Base-by-base conservation (phyloP, 805 yeast species). In the Schwanniomyces sp. region DNA sequence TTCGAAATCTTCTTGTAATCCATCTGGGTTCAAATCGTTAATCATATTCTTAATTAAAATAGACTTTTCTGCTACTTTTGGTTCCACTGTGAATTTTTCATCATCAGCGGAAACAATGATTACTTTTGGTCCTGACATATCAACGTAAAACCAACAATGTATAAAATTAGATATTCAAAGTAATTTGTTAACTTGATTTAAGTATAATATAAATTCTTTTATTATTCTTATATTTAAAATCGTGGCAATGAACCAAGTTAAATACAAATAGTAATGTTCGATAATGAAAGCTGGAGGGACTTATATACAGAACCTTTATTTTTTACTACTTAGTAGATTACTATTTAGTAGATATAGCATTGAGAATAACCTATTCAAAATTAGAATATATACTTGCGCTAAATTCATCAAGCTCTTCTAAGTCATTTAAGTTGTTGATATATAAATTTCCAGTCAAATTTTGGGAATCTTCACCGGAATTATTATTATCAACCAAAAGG, bases 351-450 rank as follows among this genome's bases (percentile, higher is more conserved):
- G 5, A 32, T 32, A 10, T 28, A 16, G 17, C 8, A 32, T 32
- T 32, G 21, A 32, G 4, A 32, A 5, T 32, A 14, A 6, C 36
- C 52, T 60, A 71, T 45, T 72, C 77, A 53, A 87, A 88, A 59
- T 90, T 90, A 16, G 96, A 86, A 64, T 91, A 91, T 7, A 91
- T 91, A 54, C 90, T 78, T 4, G 97, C 97, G 67, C 96, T 85
- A 55, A 91, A 77, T 50, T 90, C 96, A 54, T 88, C 95, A 48
- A 91, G 75, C 52, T 84, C 90, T 14, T 80, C 84, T 28, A 67
- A 56, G 34, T 63, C 67, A 54, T 70, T 70, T 47, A 71, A 52
- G 44, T 51, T 63, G 55, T 69, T 71, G 30, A 73, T 57, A 52
- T 64, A 73, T 12, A 63, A 58, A 50, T 73, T 73, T 10, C 77